These are phyloP conservation scores for Dioscorea alata DNA, from an alignment of 106 monocot species.

Conservation along the genomic window DNA sequence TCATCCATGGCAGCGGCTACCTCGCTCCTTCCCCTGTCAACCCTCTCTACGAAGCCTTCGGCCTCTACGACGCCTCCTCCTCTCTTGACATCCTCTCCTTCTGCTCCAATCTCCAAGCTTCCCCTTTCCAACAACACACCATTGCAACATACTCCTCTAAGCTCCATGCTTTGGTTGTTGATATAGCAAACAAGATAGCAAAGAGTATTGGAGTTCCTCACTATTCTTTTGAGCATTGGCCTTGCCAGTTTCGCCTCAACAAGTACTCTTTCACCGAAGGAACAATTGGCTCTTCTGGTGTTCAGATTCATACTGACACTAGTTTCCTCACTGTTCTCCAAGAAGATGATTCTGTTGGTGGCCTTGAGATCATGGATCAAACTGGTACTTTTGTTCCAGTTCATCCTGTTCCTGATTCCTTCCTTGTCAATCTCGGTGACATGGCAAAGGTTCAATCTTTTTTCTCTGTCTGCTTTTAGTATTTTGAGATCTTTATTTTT, in stretches of 20 bases:
- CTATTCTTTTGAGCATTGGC: slow-evolving; percentile 35
- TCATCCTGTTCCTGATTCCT: slow-evolving; percentile 46
- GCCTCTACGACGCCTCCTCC: slow-evolving; percentile 43
- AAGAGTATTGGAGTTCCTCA: slow-evolving; percentile 37
- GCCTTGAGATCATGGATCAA: slow-evolving; percentile 52
- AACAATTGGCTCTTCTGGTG: slow-evolving; percentile 44
- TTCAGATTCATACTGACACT: slow-evolving; percentile 52
- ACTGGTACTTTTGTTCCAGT: slow-evolving; percentile 30
- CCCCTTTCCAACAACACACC: slow-evolving; percentile 26
- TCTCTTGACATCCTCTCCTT: slow-evolving; percentile 40
- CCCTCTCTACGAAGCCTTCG: slow-evolving; percentile 54
- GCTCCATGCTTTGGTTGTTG: slow-evolving; percentile 31
- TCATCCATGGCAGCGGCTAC: slow-evolving; percentile 57
- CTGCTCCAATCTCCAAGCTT: slow-evolving; percentile 33
- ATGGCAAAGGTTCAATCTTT: slow-evolving; percentile 32
- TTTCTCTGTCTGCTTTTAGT: too few relatives aligned
- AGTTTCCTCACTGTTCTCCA: slow-evolving; percentile 62
- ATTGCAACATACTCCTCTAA: slow-evolving; percentile 32
- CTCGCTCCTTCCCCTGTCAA: slow-evolving; percentile 22
- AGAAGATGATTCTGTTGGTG: slow-evolving; percentile 59
- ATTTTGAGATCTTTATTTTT: too few relatives aligned
- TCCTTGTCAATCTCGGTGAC: slow-evolving; percentile 62
- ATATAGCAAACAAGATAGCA: slow-evolving; percentile 36
- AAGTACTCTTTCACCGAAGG: slow-evolving; percentile 42
- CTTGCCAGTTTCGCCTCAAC: slow-evolving; percentile 55